Base-by-base conservation (phyloP, 2,329 filamentous ascomycete species). In the Curvularia sp. region DNA sequence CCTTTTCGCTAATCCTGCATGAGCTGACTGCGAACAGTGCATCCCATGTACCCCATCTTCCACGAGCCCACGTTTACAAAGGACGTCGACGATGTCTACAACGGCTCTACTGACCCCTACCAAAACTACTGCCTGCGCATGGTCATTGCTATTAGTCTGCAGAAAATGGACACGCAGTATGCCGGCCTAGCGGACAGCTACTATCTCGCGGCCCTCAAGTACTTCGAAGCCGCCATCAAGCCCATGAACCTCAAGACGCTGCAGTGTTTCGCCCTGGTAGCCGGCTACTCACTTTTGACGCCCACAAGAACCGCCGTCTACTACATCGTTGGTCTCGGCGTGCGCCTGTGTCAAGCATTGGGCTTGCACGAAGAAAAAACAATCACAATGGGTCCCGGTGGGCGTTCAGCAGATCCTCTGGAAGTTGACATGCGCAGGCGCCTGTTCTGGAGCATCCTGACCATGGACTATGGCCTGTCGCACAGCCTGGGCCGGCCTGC, bases 131-230 rank as follows among this genome's bases (percentile, higher is more conserved):
- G 94, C 43, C 81, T 96, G 49, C 89, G 92, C 57, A 93, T 98
- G 87, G 92, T 97, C 52, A 88, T 98, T 71, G 94, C 95, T 28
- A 96, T 97, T 71, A 94, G 92, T 74, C 86, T 98, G 77, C 94
- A 98, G 77, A 97, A 96, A 77, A 84, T 97, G 70, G 92, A 93
- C 73, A 86, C 89, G 0, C 88, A 91, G 64, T 98, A 95, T 76
- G 93, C 93, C n/a, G 93, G 93, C 23, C 81, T 98, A 27, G 94
- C 95, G 28, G 94, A 98, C 77, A 93, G 92, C 73, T 98, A 96
- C 79, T 98, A 97, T 72, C 84, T 97, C 21, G 91, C 93, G 23
- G 94, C 94, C 5, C 88, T 98, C 80, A 87, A 89, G 61, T 89
- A 89, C 68, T 87, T 98, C 60, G 91, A 97, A 75, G 87, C 87